Base-by-base conservation (phyloP, 148 eudicot species). In the Camellia lanceoleosa region DNA sequence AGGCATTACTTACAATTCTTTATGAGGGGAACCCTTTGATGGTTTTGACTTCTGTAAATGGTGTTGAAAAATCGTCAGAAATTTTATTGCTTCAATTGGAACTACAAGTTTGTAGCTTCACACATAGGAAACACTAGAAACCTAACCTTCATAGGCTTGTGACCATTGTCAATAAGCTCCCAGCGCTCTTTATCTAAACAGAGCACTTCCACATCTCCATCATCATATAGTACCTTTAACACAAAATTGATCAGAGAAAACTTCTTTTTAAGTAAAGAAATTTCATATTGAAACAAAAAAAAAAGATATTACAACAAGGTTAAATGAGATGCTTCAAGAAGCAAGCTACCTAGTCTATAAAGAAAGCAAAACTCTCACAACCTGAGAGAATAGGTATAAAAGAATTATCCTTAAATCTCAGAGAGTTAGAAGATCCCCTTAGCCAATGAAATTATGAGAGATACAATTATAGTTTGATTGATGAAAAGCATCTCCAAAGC, bases 171-270 rank as follows among this genome's bases (percentile, higher is more conserved):
- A 84, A 92, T 78, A 61, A 86, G 86, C 84, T 90, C 95, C 99
- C 99, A 96, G 46, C 90, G 89, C 83, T 96, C 99, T 85, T 87
- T 96, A 44, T 86, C 89, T 52, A 96, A 83, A 78, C 85, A 84
- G 63, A 96, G 94, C 80, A 96, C 95, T 86, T 96, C 99, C 73
- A 94, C 94, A 61, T 96, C 99, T 56, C 95, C 97, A 80, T 96
- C 99, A 71, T 90, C 86, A 79, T 96, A 96, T 55, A 87, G 81
- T 59, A 96, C 86, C 97, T 94, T 80, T 75, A 52, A 61, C 46
- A 71, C 12, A 80, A 78, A 60, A 60, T 42, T 54, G 19, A 55
- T 71, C 56, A 72, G 30, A 64, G 79, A 73, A n/a, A 67, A 73
- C 38, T 30, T 30, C 38, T 30, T 30, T 1, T 30, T 30, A 30